phyloP scores from a whole-genome alignment of 371 early-diverging fungal species.

The Gilbertella persicaria region DNA sequence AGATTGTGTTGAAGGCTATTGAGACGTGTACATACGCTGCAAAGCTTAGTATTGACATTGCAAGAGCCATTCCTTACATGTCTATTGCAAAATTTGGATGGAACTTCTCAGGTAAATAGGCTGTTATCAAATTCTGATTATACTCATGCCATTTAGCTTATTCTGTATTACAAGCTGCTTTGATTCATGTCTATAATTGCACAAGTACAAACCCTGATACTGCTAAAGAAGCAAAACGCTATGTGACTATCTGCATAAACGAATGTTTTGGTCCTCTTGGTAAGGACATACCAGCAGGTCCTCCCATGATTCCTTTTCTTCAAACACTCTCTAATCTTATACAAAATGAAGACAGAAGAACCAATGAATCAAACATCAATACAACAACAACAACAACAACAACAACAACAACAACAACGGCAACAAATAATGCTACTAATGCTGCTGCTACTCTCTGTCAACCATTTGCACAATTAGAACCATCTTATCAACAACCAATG shows the following conservation, averaged over 20 bases:
- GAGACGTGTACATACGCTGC: slow-evolving; percentile 54
- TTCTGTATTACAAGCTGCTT: slow-evolving; percentile 42
- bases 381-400: not conserved
- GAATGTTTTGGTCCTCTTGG: slow-evolving; percentile 36
- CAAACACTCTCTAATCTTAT: slow-evolving; percentile 29
- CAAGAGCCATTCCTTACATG: slow-evolving; percentile 29
- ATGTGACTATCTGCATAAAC: slow-evolving; percentile 32
- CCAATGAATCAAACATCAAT: too few species aligned
- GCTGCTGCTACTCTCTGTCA: not conserved
- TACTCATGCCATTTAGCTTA: slow-evolving; percentile 23
- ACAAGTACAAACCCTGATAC: slow-evolving; percentile 30
- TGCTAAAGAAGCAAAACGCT: slow-evolving; percentile 29
- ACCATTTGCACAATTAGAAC: not conserved
- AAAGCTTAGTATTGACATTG: slow-evolving; percentile 52
- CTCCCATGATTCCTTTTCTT: slow-evolving; percentile 35
- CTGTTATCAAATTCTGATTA: not conserved
- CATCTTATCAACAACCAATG: not conserved
- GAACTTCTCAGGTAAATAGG: slow-evolving; percentile 40
- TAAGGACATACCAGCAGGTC: slow-evolving; percentile 34
- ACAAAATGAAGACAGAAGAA: not conserved
- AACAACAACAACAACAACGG: slow-evolving; percentile 10
- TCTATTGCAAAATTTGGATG: slow-evolving; percentile 43
- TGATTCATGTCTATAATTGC: slow-evolving; percentile 47
- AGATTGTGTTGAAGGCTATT: slow-evolving; percentile 14
- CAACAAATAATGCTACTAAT: slow-evolving; percentile 1